Evolutionary conservation across 1,284 basidiomycete species (phyloP), one percentile per base, ranked within the genome.

Genomic region (Cryptococcus amylolentus): DNA sequence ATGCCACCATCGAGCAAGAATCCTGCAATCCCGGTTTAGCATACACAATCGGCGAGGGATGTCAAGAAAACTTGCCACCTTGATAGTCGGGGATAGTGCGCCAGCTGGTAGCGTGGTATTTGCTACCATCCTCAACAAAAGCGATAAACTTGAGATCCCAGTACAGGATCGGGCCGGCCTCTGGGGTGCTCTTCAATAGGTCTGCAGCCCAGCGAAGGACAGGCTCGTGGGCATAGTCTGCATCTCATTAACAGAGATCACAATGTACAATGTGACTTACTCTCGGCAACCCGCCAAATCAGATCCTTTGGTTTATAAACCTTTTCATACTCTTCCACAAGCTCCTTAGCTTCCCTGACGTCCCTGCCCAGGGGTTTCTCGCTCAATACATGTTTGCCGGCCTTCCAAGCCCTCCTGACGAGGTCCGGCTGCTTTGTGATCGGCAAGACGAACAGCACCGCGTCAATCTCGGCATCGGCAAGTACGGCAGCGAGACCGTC

Each of bases 201-300:
- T 83, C 79, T 14, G 79, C 81, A 4, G 84, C 87, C 2, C 76
- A 78, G 43, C 65, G 78, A 75, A 79, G 80, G 77, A 45, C 82
- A 7, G 86, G 83, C 70, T 90, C 89, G 23, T 83, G 84, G 67
- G 89, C 88, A 62, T 78, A 88, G 76, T 91, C 76, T 78, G 57
- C 23, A 46, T 23, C 27, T 23, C 45, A 26, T 16, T 23, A 35
- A 5, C 31, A 35, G 31, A 10, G 31, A 6, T 40, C 14, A 4
- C 40, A 13, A 8, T 16, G 7, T 20, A 52, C n/a, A 48, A 18
- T 12, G 16, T 3, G n/a, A 69, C 75, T 63, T 51, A 77, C 75
- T 89, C 79, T 92, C 89, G 16, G 89, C 89, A n/a, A 91, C 83
- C 52, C 87, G 81, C 90, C 91, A 93, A 39, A 88, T 76, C 37